A percentile compares a stretch with the other conserved stretches of the same genome.
Evolutionary conservation across 768 basidiomycete genomes (phyloP).

Genomic region (Strobilomyces echinocephalus): DNA sequence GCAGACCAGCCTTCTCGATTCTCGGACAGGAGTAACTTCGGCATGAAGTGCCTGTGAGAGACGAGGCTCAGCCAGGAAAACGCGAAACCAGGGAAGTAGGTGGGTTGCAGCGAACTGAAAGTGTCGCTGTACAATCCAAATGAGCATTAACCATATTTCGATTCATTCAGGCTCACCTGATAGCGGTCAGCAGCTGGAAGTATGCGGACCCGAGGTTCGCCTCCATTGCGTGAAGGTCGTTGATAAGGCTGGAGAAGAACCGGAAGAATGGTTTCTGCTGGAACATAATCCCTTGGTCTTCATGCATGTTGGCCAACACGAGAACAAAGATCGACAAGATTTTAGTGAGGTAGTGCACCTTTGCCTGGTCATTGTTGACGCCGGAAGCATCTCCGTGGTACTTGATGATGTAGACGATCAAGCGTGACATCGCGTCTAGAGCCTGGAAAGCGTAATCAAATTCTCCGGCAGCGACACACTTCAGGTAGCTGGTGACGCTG

Average conservation of each 20-base stretch:
- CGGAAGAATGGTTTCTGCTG: slow-evolving; percentile 98
- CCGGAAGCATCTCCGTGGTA: slow-evolving; percentile 96
- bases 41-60: slow-evolving; percentile 97
- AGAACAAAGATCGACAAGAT: slow-evolving; percentile 96
- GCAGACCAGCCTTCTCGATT: slow-evolving; percentile 96
- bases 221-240: slow-evolving; percentile 86
- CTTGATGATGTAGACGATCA: slow-evolving; percentile 98
- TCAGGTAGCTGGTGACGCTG: slow-evolving; percentile 83
- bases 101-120: slow-evolving; percentile 92
- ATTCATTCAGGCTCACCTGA: slow-evolving; percentile 52
- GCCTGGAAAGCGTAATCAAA: slow-evolving; percentile 82
- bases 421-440: slow-evolving; percentile 89
- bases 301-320: slow-evolving; percentile 90
- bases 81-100: slow-evolving; percentile 95
- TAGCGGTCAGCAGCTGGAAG: slow-evolving; percentile 79
- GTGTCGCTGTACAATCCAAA: slow-evolving; percentile 60
- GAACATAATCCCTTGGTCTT: slow-evolving; percentile 87
- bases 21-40: slow-evolving; percentile 81
- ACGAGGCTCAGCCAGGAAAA: slow-evolving; percentile 98
- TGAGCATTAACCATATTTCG: neutral
- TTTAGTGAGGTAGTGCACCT: slow-evolving; percentile 94
- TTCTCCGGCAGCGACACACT: slow-evolving; percentile 68
- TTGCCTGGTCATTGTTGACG: slow-evolving; percentile 89
- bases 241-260: slow-evolving; percentile 94
- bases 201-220: slow-evolving; percentile 82